Conservation (phyloP, 371 early-diverging fungal genomes). For the Mortierella sp. region DNA sequence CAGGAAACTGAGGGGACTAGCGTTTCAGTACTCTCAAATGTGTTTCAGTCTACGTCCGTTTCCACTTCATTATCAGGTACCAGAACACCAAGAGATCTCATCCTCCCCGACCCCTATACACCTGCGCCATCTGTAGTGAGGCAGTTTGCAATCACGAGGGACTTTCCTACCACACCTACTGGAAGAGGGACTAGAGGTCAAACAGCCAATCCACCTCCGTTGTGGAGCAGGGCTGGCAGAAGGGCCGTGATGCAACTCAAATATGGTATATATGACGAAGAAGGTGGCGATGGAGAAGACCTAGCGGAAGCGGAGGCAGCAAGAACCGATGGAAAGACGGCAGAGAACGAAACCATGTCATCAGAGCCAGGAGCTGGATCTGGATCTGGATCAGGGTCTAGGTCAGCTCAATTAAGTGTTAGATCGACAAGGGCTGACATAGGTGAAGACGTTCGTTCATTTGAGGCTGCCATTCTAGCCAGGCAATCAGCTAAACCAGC, state of each 20-base stretch:
- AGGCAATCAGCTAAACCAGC: neutral
- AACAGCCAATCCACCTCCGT: neutral
- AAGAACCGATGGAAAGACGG: neutral
- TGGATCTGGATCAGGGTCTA: neutral
- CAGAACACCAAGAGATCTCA: constrained; percentile 1
- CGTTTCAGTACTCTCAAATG: neutral
- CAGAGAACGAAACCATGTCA: neutral
- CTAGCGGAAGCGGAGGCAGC: neutral
- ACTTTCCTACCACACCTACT: constrained; percentile 8
- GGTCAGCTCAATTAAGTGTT: neutral
- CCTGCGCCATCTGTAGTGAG: neutral
- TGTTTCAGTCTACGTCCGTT: neutral
- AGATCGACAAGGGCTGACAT: neutral
- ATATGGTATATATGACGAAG: constrained; percentile 4
- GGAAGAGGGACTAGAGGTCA: neutral
- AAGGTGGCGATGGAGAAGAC: neutral
- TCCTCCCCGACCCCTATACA: neutral
- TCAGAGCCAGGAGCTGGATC: neutral
- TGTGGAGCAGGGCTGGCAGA: constrained; percentile 28
- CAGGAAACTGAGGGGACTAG: neutral
- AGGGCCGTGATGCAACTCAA: constrained; percentile 22
- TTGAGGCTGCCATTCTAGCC: neutral
- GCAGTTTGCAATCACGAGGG: neutral
- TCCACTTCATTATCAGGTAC: neutral
- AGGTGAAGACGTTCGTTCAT: neutral